A percentile compares a stretch with the other conserved stretches of the same genome.
phyloP scores from a whole-genome alignment of 2,329 filamentous ascomycete genomes.

The Ceratocystis cacaofunesta region DNA sequence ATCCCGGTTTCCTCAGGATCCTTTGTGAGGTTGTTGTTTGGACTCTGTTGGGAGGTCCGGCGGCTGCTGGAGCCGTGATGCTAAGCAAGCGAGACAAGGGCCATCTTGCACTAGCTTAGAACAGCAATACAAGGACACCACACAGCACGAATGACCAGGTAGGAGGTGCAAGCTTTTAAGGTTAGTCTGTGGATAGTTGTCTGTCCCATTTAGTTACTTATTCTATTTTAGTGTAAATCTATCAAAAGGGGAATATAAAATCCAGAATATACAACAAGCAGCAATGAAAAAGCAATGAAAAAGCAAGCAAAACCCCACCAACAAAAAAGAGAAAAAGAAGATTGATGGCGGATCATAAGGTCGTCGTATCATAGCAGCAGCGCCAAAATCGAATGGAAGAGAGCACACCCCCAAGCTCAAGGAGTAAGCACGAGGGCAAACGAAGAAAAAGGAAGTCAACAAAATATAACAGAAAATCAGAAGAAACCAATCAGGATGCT shows the following conservation, averaged over 20 bases:
- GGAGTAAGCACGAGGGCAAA: background rate
- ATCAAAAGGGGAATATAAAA: background rate
- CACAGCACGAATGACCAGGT: background rate
- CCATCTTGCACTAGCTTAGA: background rate
- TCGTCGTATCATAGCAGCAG: background rate
- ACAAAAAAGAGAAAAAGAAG: background rate
- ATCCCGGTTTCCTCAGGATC: background rate
- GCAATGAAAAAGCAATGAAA: background rate
- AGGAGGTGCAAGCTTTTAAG: no score
- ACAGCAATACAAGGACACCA: background rate
- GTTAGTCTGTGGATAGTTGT: no score
- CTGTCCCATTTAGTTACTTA: background rate
- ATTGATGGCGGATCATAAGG: background rate
- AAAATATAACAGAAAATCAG: background rate
- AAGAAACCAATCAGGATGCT: no score
- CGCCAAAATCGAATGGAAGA: background rate
- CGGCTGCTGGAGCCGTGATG: conserved; percentile 1
- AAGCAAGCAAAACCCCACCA: background rate
- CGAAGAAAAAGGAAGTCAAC: background rate
- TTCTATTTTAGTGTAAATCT: background rate
- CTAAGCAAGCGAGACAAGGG: background rate
- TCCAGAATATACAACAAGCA: background rate
- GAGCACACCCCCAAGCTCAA: background rate
- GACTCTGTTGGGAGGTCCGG: conserved; percentile 1
- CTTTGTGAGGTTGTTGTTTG: background rate